These are phyloP conservation scores for Pleurotus eryngii DNA, from an alignment of 768 basidiomycete species.

Conservation along the genomic window DNA sequence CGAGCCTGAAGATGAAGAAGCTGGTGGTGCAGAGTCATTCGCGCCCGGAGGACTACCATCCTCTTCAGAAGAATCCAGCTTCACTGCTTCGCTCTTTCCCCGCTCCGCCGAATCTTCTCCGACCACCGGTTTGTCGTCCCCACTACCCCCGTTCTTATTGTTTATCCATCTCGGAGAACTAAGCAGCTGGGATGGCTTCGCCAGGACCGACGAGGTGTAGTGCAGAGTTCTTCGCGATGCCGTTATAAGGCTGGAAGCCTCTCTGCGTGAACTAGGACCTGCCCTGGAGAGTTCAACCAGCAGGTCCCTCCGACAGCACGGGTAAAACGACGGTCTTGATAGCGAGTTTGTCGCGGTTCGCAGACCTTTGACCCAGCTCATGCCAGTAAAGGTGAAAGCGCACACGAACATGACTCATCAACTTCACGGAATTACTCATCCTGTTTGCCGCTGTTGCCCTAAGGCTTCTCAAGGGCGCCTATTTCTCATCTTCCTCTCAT, in stretches of 20 bases:
- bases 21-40: slow-evolving; percentile 24
- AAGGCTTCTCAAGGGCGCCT: neutral
- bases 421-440: slow-evolving; percentile 5
- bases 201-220: slow-evolving; percentile 9
- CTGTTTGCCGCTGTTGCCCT: slow-evolving; percentile 1
- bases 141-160: slow-evolving; percentile 24
- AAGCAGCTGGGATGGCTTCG: slow-evolving; percentile 28
- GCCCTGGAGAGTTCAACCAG: slow-evolving; percentile 1
- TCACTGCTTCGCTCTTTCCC: slow-evolving; percentile 5
- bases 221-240: slow-evolving; percentile 1
- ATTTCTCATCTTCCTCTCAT: neutral
- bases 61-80: slow-evolving; percentile 9
- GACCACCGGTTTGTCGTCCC: slow-evolving; percentile 18
- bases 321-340: neutral
- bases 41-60: slow-evolving; percentile 11
- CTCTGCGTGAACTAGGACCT: slow-evolving; percentile 6
- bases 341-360: slow-evolving; percentile 3
- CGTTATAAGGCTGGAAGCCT: slow-evolving; percentile 5
- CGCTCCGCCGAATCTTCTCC: slow-evolving; percentile 18
- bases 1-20: slow-evolving; percentile 28
- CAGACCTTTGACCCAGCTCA: slow-evolving; percentile 9
- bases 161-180: slow-evolving; percentile 37
- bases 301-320: slow-evolving; percentile 2
- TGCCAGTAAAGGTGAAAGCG: neutral
- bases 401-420: neutral